phyloP scores from a whole-genome alignment of 805 yeast species.

The Scheffersomyces ergatensis region DNA sequence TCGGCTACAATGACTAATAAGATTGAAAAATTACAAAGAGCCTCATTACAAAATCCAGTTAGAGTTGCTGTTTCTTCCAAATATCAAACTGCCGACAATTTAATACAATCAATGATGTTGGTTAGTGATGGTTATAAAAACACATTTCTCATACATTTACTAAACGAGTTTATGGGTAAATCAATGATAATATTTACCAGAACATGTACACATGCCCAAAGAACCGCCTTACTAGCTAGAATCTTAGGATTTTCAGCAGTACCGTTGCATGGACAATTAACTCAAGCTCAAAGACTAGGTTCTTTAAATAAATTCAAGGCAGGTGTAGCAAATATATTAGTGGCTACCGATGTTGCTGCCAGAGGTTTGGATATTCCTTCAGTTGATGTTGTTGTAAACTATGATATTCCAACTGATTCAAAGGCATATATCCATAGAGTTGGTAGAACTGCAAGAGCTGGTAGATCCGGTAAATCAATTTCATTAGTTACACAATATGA shows the following conservation, averaged over 20 bases:
- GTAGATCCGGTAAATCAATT: conserved; percentile 82
- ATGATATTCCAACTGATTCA: conserved; percentile 80
- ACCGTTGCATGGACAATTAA: conserved; percentile 90
- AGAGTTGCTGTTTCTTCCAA: conserved; percentile 86
- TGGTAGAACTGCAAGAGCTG: conserved; percentile 95
- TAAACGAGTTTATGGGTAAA: conserved; percentile 83
- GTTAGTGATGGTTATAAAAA: conserved; percentile 92
- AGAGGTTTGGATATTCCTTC: conserved; percentile 84
- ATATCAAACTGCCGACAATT: conserved; percentile 91
- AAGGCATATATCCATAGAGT: conserved; percentile 85
- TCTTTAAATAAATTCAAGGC: conserved; percentile 77
- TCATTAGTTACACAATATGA: conserved; percentile 94
- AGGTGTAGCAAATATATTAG: conserved; percentile 64
- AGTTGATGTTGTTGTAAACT: conserved; percentile 74
- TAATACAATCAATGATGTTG: conserved; percentile 83
- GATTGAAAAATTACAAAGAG: conserved; percentile 91
- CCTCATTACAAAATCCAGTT: conserved; percentile 85
- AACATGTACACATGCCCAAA: conserved; percentile 93
- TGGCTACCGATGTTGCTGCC: conserved; percentile 87
- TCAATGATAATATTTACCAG: conserved; percentile 87
- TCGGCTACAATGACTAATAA: conserved; percentile 98
- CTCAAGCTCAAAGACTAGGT: conserved; percentile 82
- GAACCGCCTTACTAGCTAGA: conserved; percentile 79
- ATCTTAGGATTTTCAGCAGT: conserved; percentile 83
- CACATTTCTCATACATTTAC: conserved; percentile 75